Percentiles rank a stretch among this genome's conserved stretches.
Evolutionary conservation across 2,329 filamentous ascomycete species (phyloP).

Genomic region (Neonectria punicea): DNA sequence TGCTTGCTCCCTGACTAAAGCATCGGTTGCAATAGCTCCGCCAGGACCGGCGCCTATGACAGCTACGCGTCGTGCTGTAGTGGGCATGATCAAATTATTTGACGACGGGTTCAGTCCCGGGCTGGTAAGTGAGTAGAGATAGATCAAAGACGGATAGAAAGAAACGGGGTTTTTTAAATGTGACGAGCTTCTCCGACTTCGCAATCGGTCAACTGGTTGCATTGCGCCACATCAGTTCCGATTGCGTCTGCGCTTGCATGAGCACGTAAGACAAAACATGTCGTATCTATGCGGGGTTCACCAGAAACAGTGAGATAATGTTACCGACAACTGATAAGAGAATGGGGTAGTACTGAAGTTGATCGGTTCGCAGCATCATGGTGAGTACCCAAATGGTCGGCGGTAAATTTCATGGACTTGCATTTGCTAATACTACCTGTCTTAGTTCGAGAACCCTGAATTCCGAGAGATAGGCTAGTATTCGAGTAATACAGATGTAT

Average conservation of each 20-base stretch:
- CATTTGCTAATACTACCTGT: no score
- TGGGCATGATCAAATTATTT: not conserved
- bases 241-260: constrained; percentile 10
- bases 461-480: no score
- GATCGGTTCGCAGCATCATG: not conserved
- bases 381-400: no score
- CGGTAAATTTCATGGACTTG: not conserved
- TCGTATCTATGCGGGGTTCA: not conserved
- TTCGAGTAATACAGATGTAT: not conserved
- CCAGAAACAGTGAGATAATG: not conserved
- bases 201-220: not conserved
- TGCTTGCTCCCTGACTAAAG: constrained; percentile 14
- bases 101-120: not conserved
- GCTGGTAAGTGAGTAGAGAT: not conserved
- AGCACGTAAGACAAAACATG: constrained; percentile 8
- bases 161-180: not conserved
- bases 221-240: constrained; percentile 12
- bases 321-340: not conserved
- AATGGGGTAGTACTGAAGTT: not conserved
- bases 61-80: constrained; percentile 12
- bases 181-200: not conserved
- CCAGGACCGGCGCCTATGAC: constrained; percentile 22
- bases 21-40: constrained; percentile 17
- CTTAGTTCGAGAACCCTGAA: no score
- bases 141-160: not conserved